phyloP scores from a whole-genome alignment of 495 filamentous ascomycete species.

The Lophiotrema nucula region DNA sequence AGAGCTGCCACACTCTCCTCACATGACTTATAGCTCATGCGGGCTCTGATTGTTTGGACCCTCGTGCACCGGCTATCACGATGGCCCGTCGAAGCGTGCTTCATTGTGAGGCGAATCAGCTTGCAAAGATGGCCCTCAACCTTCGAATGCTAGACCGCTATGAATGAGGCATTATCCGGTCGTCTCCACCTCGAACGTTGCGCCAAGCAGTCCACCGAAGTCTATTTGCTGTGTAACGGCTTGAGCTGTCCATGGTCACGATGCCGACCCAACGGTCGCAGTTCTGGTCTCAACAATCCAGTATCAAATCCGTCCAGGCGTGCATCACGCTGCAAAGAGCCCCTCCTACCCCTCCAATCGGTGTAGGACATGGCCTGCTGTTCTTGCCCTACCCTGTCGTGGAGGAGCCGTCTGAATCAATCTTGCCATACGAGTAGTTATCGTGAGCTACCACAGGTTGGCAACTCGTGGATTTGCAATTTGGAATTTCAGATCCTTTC shows the following conservation, averaged over 20 bases:
- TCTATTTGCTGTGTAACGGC: conserved; percentile 14
- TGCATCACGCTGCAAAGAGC: conserved; percentile 14
- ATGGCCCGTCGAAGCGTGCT: conserved; percentile 11
- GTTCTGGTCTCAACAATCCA: conserved; percentile 8
- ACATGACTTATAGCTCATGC: conserved; percentile 40
- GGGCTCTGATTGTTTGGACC: conserved; percentile 20
- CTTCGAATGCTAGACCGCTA: conserved; percentile 7
- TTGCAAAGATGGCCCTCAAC: conserved; percentile 14
- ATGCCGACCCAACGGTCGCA: conserved; percentile 5
- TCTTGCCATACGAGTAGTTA: not conserved
- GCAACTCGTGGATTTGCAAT: not conserved
- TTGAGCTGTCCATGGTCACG: not conserved
- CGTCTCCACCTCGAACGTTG: not conserved
- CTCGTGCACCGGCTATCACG: conserved; percentile 24
- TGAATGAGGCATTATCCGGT: conserved; percentile 17
- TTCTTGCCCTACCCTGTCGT: conserved; percentile 6
- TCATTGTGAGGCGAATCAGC: conserved; percentile 24
- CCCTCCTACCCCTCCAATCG: conserved; percentile 14
- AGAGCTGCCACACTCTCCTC: conserved; percentile 34
- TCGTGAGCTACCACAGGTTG: not conserved
- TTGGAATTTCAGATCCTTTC: conserved; percentile 2
- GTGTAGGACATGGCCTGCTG: not conserved
- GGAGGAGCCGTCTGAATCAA: conserved; percentile 16
- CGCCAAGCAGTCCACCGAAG: conserved; percentile 4
- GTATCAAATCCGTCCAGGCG: conserved; percentile 11